A percentile compares a stretch with the other conserved stretches of the same genome.
These are phyloP conservation scores for Coniella vitis DNA, from an alignment of 2,329 filamentous ascomycete species.

Conservation along the genomic window DNA sequence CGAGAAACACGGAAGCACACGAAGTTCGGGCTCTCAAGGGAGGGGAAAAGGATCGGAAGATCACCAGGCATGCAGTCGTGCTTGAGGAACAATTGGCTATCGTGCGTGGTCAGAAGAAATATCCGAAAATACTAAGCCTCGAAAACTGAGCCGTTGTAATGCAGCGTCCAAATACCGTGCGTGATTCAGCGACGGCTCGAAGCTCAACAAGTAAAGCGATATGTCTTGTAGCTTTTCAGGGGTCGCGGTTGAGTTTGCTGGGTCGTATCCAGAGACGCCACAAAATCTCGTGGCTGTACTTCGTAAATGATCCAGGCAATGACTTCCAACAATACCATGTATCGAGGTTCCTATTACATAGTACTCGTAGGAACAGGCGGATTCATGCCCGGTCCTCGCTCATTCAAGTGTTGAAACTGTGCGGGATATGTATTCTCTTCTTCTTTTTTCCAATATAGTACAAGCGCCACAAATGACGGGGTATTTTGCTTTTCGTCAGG, in stretches of 20 bases:
- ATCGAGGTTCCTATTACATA: too few species aligned
- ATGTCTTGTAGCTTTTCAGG: background rate
- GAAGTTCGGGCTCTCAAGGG: too few species aligned
- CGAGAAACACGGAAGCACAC: background rate
- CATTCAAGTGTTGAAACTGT: conserved; percentile 10
- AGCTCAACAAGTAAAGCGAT: too few species aligned
- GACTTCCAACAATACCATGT: too few species aligned
- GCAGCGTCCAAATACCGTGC: too few species aligned
- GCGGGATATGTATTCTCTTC: conserved; percentile 3
- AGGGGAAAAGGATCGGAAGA: too few species aligned
- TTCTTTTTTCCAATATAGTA: conserved; percentile 7
- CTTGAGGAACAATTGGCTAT: too few species aligned
- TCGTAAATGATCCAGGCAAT: background rate
- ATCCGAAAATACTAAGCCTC: too few species aligned
- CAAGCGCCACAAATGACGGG: conserved; percentile 16
- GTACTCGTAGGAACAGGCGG: background rate
- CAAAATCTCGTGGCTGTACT: background rate
- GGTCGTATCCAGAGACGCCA: background rate
- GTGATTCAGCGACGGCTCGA: too few species aligned
- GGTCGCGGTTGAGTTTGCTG: background rate
- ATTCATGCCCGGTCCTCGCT: background rate
- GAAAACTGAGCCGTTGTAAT: too few species aligned
- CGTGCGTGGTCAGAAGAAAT: too few species aligned
- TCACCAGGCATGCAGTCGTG: too few species aligned
- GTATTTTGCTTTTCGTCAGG: conserved; percentile 13